Conservation (phyloP, 176 grass and related monocot species). For the Chrysopogon serrulatus region DNA sequence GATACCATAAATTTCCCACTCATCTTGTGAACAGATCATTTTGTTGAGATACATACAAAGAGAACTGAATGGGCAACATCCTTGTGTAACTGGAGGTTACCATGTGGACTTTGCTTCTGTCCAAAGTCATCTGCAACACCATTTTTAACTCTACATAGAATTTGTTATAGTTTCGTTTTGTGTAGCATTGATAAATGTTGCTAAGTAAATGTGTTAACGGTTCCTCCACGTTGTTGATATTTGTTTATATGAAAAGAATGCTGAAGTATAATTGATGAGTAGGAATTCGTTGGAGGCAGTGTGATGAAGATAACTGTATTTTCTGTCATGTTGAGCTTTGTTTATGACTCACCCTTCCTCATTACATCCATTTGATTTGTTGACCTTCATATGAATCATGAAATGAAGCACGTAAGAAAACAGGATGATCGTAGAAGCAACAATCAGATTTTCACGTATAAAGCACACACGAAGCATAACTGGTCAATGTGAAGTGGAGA, state of each 20-base stretch:
- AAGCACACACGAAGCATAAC: not conserved
- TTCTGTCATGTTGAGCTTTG: not conserved
- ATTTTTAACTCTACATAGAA: not conserved
- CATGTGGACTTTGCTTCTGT: not conserved
- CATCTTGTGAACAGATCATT: constrained; percentile 20
- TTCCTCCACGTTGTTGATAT: not conserved
- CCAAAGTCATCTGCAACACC: not conserved
- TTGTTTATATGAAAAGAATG: not conserved
- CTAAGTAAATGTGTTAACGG: not conserved
- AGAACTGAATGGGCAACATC: not conserved
- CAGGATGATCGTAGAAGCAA: not conserved
- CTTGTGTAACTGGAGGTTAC: not conserved
- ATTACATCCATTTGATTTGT: not conserved
- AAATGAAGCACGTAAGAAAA: constrained; percentile 12
- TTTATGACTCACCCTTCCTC: not conserved
- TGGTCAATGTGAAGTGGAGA: not conserved
- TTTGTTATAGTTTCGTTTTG: not conserved
- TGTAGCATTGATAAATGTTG: not conserved
- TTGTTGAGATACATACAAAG: not conserved
- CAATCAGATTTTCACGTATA: not conserved
- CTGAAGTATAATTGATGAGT: not conserved
- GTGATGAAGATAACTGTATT: not conserved
- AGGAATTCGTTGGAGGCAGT: not conserved
- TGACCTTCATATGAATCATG: not conserved
- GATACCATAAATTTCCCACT: not conserved